A percentile compares a stretch with the other conserved stretches of the same genome.
Conservation (phyloP, 2,329 filamentous ascomycete species). For the Cytospora piceae region DNA sequence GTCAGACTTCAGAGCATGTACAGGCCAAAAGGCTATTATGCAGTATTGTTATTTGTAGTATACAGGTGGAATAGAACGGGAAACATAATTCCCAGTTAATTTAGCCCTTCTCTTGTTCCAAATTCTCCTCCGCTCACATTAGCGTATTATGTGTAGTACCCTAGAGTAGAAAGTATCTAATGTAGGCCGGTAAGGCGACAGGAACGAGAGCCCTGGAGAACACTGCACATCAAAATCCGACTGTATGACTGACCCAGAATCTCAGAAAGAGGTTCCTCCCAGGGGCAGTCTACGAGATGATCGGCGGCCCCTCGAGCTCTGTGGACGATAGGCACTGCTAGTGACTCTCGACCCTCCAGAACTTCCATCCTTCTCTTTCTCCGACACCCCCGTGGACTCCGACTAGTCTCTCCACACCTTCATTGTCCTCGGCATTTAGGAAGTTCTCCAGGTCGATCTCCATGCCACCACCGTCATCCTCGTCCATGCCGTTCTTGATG, state of each 20-base stretch:
- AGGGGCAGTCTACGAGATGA: background rate
- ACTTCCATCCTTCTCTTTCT: conserved; percentile 81
- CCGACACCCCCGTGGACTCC: conserved; percentile 73
- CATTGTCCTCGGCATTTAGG: conserved; percentile 78
- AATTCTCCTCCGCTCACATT: background rate
- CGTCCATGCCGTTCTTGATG: conserved; percentile 79
- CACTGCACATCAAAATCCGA: background rate
- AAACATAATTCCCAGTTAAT: background rate
- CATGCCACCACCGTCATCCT: conserved; percentile 78
- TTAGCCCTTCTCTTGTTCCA: background rate
- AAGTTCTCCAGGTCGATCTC: conserved; percentile 89
- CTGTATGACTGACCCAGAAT: background rate
- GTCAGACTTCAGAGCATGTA: background rate
- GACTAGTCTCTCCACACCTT: conserved; percentile 85
- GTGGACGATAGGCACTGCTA: background rate
- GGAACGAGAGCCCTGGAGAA: background rate
- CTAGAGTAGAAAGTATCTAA: background rate
- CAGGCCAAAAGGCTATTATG: background rate
- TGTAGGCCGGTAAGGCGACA: background rate
- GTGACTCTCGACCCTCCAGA: conserved; percentile 68
- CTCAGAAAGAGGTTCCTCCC: background rate
- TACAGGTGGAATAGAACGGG: background rate
- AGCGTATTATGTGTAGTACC: conserved; percentile 3
- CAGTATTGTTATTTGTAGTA: background rate
- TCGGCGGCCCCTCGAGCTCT: background rate